Evolutionary conservation across 352 stramenopile genomes (phyloP).

Genomic region (Phytophthora uliginosa): DNA sequence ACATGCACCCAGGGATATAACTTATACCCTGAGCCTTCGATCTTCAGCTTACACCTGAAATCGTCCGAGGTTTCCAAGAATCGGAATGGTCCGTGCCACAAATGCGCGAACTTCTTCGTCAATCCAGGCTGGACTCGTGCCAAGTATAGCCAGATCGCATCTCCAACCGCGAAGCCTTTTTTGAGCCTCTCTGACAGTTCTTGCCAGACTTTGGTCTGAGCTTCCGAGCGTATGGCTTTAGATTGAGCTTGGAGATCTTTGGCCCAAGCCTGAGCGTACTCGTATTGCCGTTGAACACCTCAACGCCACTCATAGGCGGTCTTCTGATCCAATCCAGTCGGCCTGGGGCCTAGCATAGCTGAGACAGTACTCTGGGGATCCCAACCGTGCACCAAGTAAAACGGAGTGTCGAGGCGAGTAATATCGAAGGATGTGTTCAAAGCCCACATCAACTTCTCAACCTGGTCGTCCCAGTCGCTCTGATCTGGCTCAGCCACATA

Average conservation of each 20-base stretch:
- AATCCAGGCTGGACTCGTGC: neutral
- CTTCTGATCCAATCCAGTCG: neutral
- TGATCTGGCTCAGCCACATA: constrained; percentile 1
- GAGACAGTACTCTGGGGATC: neutral
- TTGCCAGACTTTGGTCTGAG: neutral
- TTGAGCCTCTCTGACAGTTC: neutral
- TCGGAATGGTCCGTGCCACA: neutral
- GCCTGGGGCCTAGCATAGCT: neutral
- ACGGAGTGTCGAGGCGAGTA: neutral
- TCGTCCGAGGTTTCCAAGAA: neutral
- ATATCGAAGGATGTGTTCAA: neutral
- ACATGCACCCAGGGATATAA: constrained; percentile 3
- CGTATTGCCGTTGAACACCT: neutral
- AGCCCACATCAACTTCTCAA: neutral
- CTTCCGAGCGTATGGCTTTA: neutral
- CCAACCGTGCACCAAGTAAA: constrained; percentile 7
- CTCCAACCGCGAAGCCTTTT: neutral
- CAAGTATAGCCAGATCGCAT: neutral
- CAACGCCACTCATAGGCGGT: neutral
- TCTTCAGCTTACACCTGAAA: neutral
- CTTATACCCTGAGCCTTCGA: neutral
- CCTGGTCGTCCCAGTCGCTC: constrained; percentile 8
- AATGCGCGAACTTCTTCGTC: neutral
- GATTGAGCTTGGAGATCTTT: neutral
- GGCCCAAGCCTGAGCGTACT: neutral